Evolutionary conservation across 192 early-diverging fungal genomes (phyloP).

Genomic region (Spinellus fusiger): DNA sequence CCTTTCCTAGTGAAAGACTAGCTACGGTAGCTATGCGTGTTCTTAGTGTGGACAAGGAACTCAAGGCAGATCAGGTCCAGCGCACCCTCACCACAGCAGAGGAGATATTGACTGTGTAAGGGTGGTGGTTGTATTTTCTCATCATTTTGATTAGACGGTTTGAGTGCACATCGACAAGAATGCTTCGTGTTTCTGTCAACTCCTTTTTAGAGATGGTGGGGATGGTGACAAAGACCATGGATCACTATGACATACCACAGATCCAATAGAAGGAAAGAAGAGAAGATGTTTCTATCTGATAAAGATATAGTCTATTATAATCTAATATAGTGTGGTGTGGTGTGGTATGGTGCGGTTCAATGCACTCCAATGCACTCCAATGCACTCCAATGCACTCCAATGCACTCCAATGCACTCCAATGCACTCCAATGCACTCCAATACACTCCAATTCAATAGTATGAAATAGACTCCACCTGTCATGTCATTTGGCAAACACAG

Average conservation of each 20-base stretch:
- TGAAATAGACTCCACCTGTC: not conserved
- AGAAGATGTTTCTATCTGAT: too few species aligned
- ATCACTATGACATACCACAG: slow-evolving; percentile 30
- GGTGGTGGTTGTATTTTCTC: not conserved
- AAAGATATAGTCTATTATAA: too few species aligned
- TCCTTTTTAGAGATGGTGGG: slow-evolving; percentile 44
- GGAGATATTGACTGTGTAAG: slow-evolving; percentile 34
- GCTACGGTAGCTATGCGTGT: slow-evolving; percentile 37
- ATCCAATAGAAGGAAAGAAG: too few species aligned
- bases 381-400: too few species aligned
- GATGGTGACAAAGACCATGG: slow-evolving; percentile 44
- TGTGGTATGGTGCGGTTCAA: too few species aligned
- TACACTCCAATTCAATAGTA: not conserved
- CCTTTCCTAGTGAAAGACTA: slow-evolving; percentile 34
- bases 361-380: too few species aligned
- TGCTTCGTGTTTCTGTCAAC: slow-evolving; percentile 43
- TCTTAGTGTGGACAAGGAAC: slow-evolving; percentile 40
- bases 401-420: too few species aligned
- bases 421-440: not conserved
- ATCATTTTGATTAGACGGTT: slow-evolving; percentile 27
- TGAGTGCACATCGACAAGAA: slow-evolving; percentile 27
- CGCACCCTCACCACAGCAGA: slow-evolving; percentile 21
- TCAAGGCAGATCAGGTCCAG: slow-evolving; percentile 37
- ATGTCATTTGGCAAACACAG: not conserved
- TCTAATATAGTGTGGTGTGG: too few species aligned